Conservation (phyloP, 1,284 basidiomycete genomes). For the Tylopilus sp. region DNA sequence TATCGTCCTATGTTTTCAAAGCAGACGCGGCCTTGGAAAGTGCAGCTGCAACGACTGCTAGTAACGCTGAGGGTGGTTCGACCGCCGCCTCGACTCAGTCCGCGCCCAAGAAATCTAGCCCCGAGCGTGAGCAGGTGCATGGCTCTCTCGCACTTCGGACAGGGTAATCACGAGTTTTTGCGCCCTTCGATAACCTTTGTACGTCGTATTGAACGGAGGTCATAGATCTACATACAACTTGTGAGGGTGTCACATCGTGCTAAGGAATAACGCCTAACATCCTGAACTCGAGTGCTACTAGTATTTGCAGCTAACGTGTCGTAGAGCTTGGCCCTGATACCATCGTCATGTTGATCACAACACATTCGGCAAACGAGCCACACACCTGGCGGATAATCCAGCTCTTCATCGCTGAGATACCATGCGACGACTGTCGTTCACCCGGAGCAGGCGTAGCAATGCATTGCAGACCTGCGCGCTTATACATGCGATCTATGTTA, state of each 20-base stretch:
- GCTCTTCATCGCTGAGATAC: slow-evolving; percentile 42
- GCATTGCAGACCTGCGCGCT: too few relatives aligned
- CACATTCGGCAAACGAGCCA: background rate
- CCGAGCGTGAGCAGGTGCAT: slow-evolving; percentile 60
- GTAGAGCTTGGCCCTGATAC: background rate
- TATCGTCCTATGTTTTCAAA: slow-evolving; percentile 85
- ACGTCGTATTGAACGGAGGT: too few relatives aligned
- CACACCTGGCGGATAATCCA: slow-evolving; percentile 33
- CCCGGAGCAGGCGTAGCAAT: too few relatives aligned
- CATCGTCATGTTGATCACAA: background rate
- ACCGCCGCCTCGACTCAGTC: slow-evolving; percentile 25
- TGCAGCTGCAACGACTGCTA: slow-evolving; percentile 32
- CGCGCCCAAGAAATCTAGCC: slow-evolving; percentile 41
- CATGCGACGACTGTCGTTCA: too few relatives aligned
- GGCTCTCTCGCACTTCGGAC: slow-evolving; percentile 67
- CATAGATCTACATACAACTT: too few relatives aligned
- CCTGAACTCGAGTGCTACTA: background rate
- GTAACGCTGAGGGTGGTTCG: slow-evolving; percentile 17
- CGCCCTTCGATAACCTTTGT: too few relatives aligned
- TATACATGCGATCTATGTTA: too few relatives aligned
- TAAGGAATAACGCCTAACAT: background rate
- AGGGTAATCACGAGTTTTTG: slow-evolving; percentile 69
- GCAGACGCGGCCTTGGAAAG: slow-evolving; percentile 82
- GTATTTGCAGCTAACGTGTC: background rate
- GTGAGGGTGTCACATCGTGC: too few relatives aligned